A percentile compares a stretch with the other conserved stretches of the same genome.
Conservation (phyloP, 2,329 filamentous ascomycete genomes). For the Cyanodermella asteris region DNA sequence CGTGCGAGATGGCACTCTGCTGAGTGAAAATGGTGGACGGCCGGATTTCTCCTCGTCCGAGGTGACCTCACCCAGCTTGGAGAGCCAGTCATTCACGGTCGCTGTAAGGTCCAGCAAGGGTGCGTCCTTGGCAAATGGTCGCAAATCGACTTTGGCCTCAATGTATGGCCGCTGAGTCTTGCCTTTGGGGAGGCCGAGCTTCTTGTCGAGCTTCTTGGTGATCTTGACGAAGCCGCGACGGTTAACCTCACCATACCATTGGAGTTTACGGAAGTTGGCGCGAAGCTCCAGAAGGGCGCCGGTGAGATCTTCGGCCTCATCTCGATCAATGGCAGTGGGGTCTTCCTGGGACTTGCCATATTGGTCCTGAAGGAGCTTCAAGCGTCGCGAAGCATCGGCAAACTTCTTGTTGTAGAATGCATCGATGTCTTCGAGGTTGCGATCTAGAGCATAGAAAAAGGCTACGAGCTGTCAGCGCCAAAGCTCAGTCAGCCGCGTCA, state of each 20-base stretch:
- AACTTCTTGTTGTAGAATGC: constrained; percentile 94
- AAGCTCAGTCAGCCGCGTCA: not conserved
- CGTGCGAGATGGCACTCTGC: constrained; percentile 53
- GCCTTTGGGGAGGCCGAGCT: constrained; percentile 44
- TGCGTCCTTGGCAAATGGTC: constrained; percentile 61
- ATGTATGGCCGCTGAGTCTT: constrained; percentile 70
- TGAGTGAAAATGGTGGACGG: constrained; percentile 47
- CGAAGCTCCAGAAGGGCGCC: constrained; percentile 75
- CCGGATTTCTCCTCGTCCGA: constrained; percentile 57
- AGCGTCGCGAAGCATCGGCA: constrained; percentile 57
- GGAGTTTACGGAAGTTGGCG: constrained; percentile 68
- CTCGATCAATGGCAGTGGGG: constrained; percentile 53
- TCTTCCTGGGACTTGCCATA: constrained; percentile 56
- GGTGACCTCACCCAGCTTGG: constrained; percentile 56
- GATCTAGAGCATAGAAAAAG: constrained; percentile 91
- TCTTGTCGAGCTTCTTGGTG: constrained; percentile 97
- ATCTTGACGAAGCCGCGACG: constrained; percentile 91
- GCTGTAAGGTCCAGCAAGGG: constrained; percentile 36
- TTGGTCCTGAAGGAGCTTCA: constrained; percentile 69
- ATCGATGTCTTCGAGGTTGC: constrained; percentile 92
- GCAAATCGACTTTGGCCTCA: constrained; percentile 71
- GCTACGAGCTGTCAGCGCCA: constrained; percentile 34
- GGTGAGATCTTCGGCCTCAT: constrained; percentile 81
- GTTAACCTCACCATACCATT: constrained; percentile 97
- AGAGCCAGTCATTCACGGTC: constrained; percentile 77